phyloP scores from a whole-genome alignment of 768 basidiomycete species.

The Lactifluus subvellereus region DNA sequence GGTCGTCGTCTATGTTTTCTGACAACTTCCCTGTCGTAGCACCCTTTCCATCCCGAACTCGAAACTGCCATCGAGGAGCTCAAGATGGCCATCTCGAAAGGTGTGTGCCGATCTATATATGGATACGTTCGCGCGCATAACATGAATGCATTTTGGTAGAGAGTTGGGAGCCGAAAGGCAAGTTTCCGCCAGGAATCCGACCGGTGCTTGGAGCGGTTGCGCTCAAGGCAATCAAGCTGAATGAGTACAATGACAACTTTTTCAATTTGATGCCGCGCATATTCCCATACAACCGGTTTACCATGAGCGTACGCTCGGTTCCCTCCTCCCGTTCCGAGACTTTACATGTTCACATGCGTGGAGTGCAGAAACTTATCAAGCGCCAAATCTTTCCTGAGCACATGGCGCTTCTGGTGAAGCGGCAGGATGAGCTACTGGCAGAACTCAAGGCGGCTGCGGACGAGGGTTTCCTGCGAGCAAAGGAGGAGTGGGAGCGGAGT shows the following conservation, averaged over 20 bases:
- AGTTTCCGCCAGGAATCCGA: constrained; percentile 81
- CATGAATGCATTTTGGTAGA: constrained; percentile 38
- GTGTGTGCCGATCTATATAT: constrained; percentile 31
- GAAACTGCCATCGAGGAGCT: constrained; percentile 56
- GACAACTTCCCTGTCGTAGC: constrained; percentile 33
- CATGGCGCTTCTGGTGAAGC: constrained; percentile 52
- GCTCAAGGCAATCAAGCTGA: constrained; percentile 70
- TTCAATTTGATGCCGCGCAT: constrained; percentile 82
- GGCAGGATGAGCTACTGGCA: constrained; percentile 62
- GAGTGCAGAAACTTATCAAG: constrained; percentile 80
- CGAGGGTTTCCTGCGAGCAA: constrained; percentile 60
- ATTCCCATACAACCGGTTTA: constrained; percentile 94
- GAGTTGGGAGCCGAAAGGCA: constrained; percentile 74
- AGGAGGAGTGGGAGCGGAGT: constrained; percentile 72
- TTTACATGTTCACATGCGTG: not conserved
- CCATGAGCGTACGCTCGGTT: constrained; percentile 65
- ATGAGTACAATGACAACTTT: constrained; percentile 89
- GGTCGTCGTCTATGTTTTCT: not conserved
- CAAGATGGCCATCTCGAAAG: constrained; percentile 52
- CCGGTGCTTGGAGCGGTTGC: constrained; percentile 67
- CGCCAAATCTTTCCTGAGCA: constrained; percentile 80
- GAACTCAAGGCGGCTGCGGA: constrained; percentile 58
- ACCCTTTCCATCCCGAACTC: constrained; percentile 66
- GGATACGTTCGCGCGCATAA: not conserved
- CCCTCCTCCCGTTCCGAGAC: not conserved